Evolutionary conservation across 2,329 filamentous ascomycete genomes (phyloP).

Genomic region (Colletotrichum lupini): DNA sequence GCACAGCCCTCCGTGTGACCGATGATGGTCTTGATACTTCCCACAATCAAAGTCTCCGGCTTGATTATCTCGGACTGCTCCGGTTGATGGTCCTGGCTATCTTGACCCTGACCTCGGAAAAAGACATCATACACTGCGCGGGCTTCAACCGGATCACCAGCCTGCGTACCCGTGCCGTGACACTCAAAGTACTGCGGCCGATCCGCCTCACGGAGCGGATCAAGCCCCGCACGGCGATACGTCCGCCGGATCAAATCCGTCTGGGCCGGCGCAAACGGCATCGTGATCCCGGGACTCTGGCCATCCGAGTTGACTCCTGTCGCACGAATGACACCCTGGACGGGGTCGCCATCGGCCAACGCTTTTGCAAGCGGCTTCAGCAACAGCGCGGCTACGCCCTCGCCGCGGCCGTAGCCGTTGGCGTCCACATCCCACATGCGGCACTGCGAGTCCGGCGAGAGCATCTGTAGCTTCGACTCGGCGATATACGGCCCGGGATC

Average conservation of each 20-base stretch:
- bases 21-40: conserved; percentile 40
- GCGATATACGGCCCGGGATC: conserved; percentile 19
- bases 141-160: conserved; percentile 51
- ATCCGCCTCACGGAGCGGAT: conserved; percentile 26
- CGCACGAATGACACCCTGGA: conserved; percentile 39
- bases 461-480: conserved; percentile 44
- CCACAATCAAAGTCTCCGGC: conserved; percentile 44
- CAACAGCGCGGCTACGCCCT: conserved; percentile 58
- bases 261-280: conserved; percentile 46
- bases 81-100: not conserved
- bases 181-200: conserved; percentile 39
- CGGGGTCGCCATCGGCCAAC: conserved; percentile 43
- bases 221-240: conserved; percentile 38
- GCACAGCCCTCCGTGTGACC: conserved; percentile 42
- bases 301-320: conserved; percentile 40
- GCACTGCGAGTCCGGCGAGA: conserved; percentile 48
- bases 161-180: conserved; percentile 52
- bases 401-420: conserved; percentile 64
- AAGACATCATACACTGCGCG: conserved; percentile 40
- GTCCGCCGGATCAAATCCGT: conserved; percentile 40
- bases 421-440: conserved; percentile 55
- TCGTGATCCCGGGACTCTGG: conserved; percentile 43
- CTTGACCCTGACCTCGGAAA: conserved; percentile 1
- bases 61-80: conserved; percentile 47
- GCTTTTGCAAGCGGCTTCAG: conserved; percentile 59